A percentile compares a stretch with the other conserved stretches of the same genome.
Conservation (phyloP, 176 grass and related monocot genomes). For the Cymbopogon citratus region DNA sequence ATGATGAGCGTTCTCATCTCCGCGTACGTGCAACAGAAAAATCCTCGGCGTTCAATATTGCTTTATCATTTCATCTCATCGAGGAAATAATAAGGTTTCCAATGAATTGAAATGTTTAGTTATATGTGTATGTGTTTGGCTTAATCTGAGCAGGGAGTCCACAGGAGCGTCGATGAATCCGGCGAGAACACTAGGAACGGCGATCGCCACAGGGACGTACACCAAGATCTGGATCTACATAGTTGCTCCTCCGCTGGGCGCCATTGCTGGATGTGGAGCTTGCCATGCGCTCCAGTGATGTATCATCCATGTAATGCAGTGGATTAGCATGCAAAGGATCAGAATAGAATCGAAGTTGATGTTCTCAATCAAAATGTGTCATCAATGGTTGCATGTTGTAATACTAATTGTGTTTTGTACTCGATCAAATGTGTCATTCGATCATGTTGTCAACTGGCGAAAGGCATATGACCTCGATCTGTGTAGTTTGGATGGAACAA, state of each 20-base stretch:
- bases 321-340: background rate
- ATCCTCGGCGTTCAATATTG: background rate
- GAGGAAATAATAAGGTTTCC: too few relatives aligned
- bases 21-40: slow-evolving; percentile 26
- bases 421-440: too few relatives aligned
- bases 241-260: slow-evolving; percentile 42
- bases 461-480: too few relatives aligned
- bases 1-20: slow-evolving; percentile 32
- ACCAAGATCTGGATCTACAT: slow-evolving; percentile 57
- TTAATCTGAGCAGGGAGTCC: slow-evolving; percentile 13
- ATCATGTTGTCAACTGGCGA: too few relatives aligned
- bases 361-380: background rate
- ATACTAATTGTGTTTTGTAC: too few relatives aligned
- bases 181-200: slow-evolving; percentile 48
- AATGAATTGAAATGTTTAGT: background rate
- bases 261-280: slow-evolving; percentile 30
- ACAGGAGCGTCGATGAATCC: slow-evolving; percentile 67
- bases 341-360: background rate
- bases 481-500: too few relatives aligned
- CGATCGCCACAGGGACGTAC: slow-evolving; percentile 40
- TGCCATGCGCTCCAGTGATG: slow-evolving; percentile 38
- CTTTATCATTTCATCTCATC: too few relatives aligned
- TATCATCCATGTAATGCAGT: background rate
- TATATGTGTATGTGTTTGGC: background rate
- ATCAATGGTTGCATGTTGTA: too few relatives aligned